Percentiles rank a stretch among this genome's conserved stretches.
Evolutionary conservation across 768 basidiomycete species (phyloP).

Genomic region (Sarcomyxa edulis): DNA sequence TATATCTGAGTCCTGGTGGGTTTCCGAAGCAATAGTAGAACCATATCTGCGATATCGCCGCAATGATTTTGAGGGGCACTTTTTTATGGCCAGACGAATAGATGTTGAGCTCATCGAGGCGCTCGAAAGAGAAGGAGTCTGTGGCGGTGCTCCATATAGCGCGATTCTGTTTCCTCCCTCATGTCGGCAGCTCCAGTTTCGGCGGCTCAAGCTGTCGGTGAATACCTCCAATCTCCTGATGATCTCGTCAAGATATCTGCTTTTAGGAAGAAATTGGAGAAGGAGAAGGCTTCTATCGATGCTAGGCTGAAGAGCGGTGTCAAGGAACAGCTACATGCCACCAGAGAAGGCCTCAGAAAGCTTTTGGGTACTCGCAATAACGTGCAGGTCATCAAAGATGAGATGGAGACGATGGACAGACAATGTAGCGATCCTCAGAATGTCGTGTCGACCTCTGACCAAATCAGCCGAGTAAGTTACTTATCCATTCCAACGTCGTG

Average conservation of each 20-base stretch:
- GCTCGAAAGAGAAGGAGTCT: too few relatives aligned
- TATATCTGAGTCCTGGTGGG: constrained; percentile 66
- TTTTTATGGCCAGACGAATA: too few relatives aligned
- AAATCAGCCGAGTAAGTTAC: constrained; percentile 81
- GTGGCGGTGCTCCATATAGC: too few relatives aligned
- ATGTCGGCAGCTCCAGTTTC: constrained; percentile 59
- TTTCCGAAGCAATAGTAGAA: too few relatives aligned
- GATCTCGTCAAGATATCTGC: constrained; percentile 86
- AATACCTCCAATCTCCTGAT: constrained; percentile 89
- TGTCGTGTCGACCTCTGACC: constrained; percentile 84
- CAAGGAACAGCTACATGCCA: constrained; percentile 89
- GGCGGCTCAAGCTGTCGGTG: constrained; percentile 81
- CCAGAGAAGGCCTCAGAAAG: constrained; percentile 81
- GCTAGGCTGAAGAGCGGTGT: constrained; percentile 86
- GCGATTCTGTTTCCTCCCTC: too few relatives aligned
- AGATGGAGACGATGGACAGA: constrained; percentile 77
- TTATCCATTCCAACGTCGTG: background rate
- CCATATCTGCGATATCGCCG: too few relatives aligned
- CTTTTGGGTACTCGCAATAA: constrained; percentile 72
- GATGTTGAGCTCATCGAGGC: too few relatives aligned
- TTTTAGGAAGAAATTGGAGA: constrained; percentile 91
- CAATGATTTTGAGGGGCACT: too few relatives aligned
- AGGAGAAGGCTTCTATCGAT: constrained; percentile 94
- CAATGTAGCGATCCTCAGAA: constrained; percentile 72
- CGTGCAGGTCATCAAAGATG: constrained; percentile 79